These are phyloP conservation scores for Dittrichia graveolens DNA, from an alignment of 129 eudicot species.

Conservation along the genomic window DNA sequence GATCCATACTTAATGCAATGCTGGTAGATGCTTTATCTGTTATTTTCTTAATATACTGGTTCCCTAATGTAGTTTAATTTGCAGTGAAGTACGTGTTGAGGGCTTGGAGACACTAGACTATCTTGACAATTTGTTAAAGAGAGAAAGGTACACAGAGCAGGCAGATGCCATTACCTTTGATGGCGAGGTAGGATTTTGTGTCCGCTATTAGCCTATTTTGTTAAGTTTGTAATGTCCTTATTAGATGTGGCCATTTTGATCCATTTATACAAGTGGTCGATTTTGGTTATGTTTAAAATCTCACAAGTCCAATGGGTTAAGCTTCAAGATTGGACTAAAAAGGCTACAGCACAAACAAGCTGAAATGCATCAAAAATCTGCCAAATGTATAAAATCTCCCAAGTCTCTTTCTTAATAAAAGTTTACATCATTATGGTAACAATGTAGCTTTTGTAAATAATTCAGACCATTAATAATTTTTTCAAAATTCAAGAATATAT, in stretches of 20 bases:
- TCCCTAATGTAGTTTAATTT: constrained; percentile 43
- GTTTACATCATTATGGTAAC: not conserved
- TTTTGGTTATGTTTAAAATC: not conserved
- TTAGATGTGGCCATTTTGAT: not conserved
- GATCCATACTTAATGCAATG: not conserved
- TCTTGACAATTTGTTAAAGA: constrained; percentile 56
- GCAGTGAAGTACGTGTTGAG: constrained; percentile 96
- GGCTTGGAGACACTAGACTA: constrained; percentile 94
- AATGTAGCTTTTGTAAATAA: not conserved
- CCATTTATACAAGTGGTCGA: not conserved
- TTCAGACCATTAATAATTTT: not conserved
- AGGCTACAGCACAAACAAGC: not conserved
- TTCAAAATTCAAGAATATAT: not conserved
- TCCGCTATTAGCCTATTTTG: not conserved
- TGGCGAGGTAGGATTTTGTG: constrained; percentile 57
- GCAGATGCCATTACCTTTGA: constrained; percentile 94
- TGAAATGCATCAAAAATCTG: not conserved
- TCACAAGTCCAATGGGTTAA: not conserved
- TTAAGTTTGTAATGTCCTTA: not conserved
- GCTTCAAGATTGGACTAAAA: not conserved
- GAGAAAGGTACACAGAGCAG: constrained; percentile 80
- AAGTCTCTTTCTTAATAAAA: not conserved
- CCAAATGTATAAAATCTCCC: not conserved
- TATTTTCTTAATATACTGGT: constrained; percentile 26
- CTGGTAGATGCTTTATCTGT: constrained; percentile 22